Percentiles rank a stretch among this genome's conserved stretches.
Evolutionary conservation across 176 grass and related monocot genomes (phyloP).

Genomic region (Aegilops speltoides): DNA sequence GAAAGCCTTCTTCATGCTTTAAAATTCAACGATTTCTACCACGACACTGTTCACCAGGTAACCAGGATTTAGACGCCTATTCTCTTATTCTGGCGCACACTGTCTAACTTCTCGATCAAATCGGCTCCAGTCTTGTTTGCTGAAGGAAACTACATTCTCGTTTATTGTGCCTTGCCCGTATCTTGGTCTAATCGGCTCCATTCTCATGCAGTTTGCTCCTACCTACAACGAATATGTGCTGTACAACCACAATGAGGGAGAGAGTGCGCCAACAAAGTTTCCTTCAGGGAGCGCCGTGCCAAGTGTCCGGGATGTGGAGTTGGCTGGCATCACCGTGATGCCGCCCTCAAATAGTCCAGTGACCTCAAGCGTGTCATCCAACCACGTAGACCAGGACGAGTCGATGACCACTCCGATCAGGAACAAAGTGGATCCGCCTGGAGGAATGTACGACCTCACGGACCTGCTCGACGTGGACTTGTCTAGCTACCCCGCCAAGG

Average conservation of each 20-base stretch:
- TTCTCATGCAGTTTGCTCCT: conserved; percentile 74
- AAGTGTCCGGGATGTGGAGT: conserved; percentile 68
- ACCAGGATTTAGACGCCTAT: conserved; percentile 3
- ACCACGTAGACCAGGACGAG: conserved; percentile 64
- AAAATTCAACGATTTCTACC: conserved; percentile 98
- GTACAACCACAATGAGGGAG: conserved; percentile 82
- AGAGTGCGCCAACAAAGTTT: conserved; percentile 58
- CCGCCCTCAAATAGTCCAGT: conserved; percentile 40
- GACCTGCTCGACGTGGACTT: conserved; percentile 65
- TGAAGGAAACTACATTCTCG: neutral
- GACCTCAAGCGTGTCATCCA: conserved; percentile 26
- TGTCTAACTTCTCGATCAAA: neutral
- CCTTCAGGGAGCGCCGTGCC: conserved; percentile 56
- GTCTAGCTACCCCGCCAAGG: conserved; percentile 70
- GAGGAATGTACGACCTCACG: conserved; percentile 75
- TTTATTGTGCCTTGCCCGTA: neutral
- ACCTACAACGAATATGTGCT: conserved; percentile 98
- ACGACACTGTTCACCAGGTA: conserved; percentile 98
- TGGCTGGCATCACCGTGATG: conserved; percentile 44
- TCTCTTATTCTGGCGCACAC: neutral
- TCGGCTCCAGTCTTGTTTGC: too few species aligned
- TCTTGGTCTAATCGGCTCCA: conserved; percentile 7
- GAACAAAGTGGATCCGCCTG: conserved; percentile 58
- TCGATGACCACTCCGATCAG: conserved; percentile 89
- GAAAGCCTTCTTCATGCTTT: conserved; percentile 83